A percentile compares a stretch with the other conserved stretches of the same genome.
These are phyloP conservation scores for Trypanosoma platydactyli DNA, from an alignment of 208 protist genomes.

Conservation along the genomic window DNA sequence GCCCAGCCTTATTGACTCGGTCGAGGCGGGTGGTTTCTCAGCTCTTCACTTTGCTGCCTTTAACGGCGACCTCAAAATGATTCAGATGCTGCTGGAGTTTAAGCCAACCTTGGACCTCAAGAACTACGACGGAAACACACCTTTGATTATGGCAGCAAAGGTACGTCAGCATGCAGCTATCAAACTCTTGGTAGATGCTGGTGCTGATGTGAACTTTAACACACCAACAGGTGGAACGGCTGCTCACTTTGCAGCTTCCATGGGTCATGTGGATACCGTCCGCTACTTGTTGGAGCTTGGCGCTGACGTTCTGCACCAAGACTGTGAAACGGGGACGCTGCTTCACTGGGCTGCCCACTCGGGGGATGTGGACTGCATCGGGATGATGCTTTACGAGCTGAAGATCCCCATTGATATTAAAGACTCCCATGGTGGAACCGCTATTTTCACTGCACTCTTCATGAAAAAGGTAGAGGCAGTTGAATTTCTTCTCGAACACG, in stretches of 20 bases:
- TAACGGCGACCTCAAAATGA: constrained; percentile 76
- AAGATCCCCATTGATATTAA: constrained; percentile 65
- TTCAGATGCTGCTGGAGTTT: constrained; percentile 62
- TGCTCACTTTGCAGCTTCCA: constrained; percentile 77
- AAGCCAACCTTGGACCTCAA: constrained; percentile 56
- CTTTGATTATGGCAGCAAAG: constrained; percentile 84
- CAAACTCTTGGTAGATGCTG: constrained; percentile 54
- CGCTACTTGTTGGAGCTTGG: constrained; percentile 64
- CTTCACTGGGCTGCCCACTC: constrained; percentile 90
- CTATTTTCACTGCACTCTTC: constrained; percentile 85
- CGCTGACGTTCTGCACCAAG: constrained; percentile 42
- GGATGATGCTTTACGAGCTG: constrained; percentile 79
- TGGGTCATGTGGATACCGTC: constrained; percentile 73
- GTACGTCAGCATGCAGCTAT: constrained; percentile 61
- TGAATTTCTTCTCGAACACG: constrained; percentile 88
- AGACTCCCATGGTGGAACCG: constrained; percentile 81
- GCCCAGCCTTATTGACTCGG: constrained; percentile 53
- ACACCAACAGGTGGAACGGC: constrained; percentile 63
- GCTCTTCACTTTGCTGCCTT: constrained; percentile 90
- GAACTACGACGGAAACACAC: constrained; percentile 88
- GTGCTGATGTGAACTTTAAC: constrained; percentile 67
- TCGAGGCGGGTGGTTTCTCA: constrained; percentile 80
- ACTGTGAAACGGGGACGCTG: constrained; percentile 68
- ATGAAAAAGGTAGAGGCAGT: constrained; percentile 76
- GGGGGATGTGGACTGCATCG: constrained; percentile 67